Percentiles rank a stretch among this genome's conserved stretches.
phyloP scores from a whole-genome alignment of 2,329 filamentous ascomycete genomes.

The Zymoseptoria ardabiliae region DNA sequence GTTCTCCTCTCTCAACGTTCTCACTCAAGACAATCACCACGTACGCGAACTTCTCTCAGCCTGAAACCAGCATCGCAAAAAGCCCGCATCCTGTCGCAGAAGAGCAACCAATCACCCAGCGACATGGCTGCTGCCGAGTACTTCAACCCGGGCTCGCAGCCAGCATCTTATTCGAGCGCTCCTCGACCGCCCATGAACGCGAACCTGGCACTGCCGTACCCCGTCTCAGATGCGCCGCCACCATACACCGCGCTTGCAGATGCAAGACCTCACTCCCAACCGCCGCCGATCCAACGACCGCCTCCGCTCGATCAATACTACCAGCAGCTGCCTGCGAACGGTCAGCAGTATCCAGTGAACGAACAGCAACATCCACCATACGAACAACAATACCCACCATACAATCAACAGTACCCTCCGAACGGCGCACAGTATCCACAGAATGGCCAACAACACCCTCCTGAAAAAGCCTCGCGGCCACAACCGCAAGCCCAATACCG shows the following conservation, averaged over 20 bases:
- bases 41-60: background rate
- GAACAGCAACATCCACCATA: background rate
- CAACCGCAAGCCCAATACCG: slow-evolving; percentile 7
- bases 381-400: background rate
- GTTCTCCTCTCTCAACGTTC: background rate
- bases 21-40: background rate
- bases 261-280: slow-evolving; percentile 23
- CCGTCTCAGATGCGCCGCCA: slow-evolving; percentile 25
- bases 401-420: background rate
- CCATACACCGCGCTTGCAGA: slow-evolving; percentile 20
- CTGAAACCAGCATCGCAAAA: background rate
- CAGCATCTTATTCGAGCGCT: background rate
- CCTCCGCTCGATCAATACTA: slow-evolving; percentile 14
- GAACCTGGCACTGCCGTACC: slow-evolving; percentile 21
- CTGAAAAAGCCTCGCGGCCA: slow-evolving; percentile 5
- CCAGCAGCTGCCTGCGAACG: slow-evolving; percentile 14
- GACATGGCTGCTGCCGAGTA: slow-evolving; percentile 26
- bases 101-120: background rate
- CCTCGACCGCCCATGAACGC: slow-evolving; percentile 6
- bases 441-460: slow-evolving; percentile 8
- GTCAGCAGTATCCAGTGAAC: background rate
- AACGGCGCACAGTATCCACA: background rate
- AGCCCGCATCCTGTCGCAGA: background rate
- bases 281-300: slow-evolving; percentile 23
- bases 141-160: slow-evolving; percentile 16